Conservation (phyloP, 176 grass and related monocot genomes). For the Carex cristatella region DNA sequence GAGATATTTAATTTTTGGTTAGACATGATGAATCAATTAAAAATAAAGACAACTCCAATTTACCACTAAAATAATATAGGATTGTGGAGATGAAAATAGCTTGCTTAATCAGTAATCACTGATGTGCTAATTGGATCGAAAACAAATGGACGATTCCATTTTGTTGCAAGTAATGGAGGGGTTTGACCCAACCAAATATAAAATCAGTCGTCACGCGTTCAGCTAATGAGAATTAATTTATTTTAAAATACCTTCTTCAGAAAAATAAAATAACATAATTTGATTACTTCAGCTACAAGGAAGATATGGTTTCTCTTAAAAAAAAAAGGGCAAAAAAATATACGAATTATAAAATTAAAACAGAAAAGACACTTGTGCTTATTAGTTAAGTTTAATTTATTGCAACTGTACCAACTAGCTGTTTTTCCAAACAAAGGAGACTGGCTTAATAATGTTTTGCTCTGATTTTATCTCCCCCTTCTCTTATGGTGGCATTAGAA, state of each 20-base stretch:
- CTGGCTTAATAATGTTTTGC: no score
- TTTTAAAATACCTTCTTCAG: background rate
- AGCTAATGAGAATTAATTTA: background rate
- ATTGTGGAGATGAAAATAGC: background rate
- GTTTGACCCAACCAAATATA: background rate
- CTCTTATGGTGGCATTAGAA: background rate
- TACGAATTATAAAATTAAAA: background rate
- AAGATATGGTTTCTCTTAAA: background rate
- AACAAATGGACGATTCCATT: background rate
- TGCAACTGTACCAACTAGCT: no score
- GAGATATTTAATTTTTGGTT: no score
- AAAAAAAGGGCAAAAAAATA: background rate
- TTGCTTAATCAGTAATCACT: background rate
- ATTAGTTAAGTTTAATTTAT: background rate
- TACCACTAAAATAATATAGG: no score
- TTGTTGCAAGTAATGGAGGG: background rate
- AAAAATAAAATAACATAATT: background rate
- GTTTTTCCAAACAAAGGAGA: no score
- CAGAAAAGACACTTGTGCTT: background rate
- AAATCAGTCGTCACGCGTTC: background rate
- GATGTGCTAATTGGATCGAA: background rate
- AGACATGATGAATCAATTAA: background rate
- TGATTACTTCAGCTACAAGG: background rate
- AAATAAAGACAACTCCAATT: background rate
- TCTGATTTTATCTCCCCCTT: background rate